These are phyloP conservation scores for Scedosporium boydii DNA, from an alignment of 2,329 filamentous ascomycete species.

Conservation along the genomic window DNA sequence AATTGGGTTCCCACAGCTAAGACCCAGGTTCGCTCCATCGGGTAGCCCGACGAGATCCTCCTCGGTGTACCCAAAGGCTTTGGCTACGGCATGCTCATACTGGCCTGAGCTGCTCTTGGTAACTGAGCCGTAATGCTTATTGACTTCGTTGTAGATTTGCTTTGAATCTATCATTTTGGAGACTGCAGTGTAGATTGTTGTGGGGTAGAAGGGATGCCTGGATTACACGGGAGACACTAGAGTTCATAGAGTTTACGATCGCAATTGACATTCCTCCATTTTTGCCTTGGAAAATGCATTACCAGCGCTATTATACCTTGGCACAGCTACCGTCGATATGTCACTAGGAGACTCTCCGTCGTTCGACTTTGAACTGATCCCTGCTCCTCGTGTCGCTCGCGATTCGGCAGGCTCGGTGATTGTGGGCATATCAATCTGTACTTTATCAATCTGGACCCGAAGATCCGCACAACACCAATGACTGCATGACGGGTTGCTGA, in stretches of 20 bases:
- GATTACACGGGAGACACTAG: too few relatives aligned
- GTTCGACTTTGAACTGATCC: too few relatives aligned
- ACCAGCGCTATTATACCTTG: background rate
- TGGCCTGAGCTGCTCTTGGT: conserved; percentile 16
- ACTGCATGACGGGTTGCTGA: background rate
- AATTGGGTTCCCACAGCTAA: conserved; percentile 45
- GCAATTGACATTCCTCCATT: background rate
- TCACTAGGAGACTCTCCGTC: background rate
- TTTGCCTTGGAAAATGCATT: background rate
- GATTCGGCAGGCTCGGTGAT: too few relatives aligned
- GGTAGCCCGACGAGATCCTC: conserved; percentile 37
- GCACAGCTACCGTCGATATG: background rate
- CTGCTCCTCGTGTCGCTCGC: too few relatives aligned
- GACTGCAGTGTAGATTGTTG: background rate
- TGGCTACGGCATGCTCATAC: conserved; percentile 32
- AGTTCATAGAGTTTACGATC: background rate
- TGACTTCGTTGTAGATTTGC: conserved; percentile 24
- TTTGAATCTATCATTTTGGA: conserved; percentile 16
- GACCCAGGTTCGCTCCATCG: conserved; percentile 37
- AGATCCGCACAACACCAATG: too few relatives aligned
- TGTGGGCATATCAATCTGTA: background rate
- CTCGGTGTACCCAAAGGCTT: conserved; percentile 41
- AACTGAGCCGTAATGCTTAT: conserved; percentile 24
- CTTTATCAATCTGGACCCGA: too few relatives aligned
- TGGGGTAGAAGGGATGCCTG: background rate